These are phyloP conservation scores for Leccinellum albellum DNA, from an alignment of 768 basidiomycete species.

Conservation along the genomic window DNA sequence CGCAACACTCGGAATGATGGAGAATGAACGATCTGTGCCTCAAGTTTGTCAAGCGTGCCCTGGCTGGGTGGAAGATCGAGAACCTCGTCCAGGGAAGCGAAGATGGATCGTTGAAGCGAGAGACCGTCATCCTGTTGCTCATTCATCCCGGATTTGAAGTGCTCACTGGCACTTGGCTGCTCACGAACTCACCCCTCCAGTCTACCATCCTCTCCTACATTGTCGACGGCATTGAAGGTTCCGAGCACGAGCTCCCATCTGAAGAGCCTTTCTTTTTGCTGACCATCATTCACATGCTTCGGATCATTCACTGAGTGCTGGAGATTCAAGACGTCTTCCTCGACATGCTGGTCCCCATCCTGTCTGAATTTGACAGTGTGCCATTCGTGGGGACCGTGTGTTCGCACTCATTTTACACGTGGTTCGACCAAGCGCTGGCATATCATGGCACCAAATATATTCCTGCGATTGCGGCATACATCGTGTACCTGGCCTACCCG, in stretches of 20 bases:
- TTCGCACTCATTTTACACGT: conserved; percentile 65
- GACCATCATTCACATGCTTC: conserved; percentile 75
- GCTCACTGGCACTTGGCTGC: conserved; percentile 71
- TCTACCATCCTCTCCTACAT: conserved; percentile 72
- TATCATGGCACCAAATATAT: conserved; percentile 71
- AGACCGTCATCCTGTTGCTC: conserved; percentile 52
- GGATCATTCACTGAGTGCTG: conserved; percentile 82
- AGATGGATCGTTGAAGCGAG: conserved; percentile 46
- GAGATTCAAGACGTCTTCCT: conserved; percentile 90
- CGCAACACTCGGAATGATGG: conserved; percentile 76
- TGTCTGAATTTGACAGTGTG: conserved; percentile 62
- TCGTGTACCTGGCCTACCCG: conserved; percentile 60
- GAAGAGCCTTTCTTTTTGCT: conserved; percentile 69
- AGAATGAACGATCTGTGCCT: conserved; percentile 80
- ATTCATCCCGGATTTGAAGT: conserved; percentile 87
- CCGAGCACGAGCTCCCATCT: conserved; percentile 64
- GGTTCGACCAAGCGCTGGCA: conserved; percentile 71
- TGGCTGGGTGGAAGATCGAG: conserved; percentile 81
- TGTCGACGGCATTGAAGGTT: conserved; percentile 73
- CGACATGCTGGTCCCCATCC: conserved; percentile 77
- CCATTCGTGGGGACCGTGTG: conserved; percentile 52
- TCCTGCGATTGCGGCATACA: conserved; percentile 79
- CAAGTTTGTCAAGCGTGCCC: conserved; percentile 77
- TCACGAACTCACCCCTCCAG: conserved; percentile 72
- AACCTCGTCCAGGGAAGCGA: conserved; percentile 58